Conservation (phyloP, 148 eudicot species). For the Cornus florida region DNA sequence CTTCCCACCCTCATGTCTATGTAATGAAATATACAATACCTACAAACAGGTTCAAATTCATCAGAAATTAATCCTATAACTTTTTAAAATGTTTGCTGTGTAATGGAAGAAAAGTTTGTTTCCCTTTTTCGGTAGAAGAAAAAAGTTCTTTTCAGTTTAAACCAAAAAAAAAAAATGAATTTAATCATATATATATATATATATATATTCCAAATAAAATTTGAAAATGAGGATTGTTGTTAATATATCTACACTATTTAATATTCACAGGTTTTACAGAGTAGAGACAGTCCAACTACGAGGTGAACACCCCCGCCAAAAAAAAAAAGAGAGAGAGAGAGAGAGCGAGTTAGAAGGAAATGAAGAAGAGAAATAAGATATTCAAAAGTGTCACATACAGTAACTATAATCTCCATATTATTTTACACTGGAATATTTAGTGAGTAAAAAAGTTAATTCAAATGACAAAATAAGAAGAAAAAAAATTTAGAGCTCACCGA, state of each 20-base stretch:
- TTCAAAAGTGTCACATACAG: neutral
- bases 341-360: too few species aligned
- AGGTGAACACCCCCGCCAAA: neutral
- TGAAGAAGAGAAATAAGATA: neutral
- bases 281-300: neutral
- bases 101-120: too few species aligned
- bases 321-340: neutral
- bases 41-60: conserved; percentile 20
- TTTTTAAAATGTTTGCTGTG: too few species aligned
- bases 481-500: conserved; percentile 52
- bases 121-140: too few species aligned
- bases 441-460: neutral
- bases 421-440: neutral
- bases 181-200: too few species aligned
- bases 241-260: too few species aligned
- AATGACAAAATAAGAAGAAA: neutral
- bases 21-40: conserved; percentile 95
- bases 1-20: conserved; percentile 93
- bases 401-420: neutral
- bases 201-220: neutral
- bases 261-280: neutral
- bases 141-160: too few species aligned
- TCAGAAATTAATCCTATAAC: neutral
- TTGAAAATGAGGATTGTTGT: neutral
- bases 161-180: too few species aligned